Base-by-base conservation (phyloP, 257 asterid species). In the Datura wrightii region DNA sequence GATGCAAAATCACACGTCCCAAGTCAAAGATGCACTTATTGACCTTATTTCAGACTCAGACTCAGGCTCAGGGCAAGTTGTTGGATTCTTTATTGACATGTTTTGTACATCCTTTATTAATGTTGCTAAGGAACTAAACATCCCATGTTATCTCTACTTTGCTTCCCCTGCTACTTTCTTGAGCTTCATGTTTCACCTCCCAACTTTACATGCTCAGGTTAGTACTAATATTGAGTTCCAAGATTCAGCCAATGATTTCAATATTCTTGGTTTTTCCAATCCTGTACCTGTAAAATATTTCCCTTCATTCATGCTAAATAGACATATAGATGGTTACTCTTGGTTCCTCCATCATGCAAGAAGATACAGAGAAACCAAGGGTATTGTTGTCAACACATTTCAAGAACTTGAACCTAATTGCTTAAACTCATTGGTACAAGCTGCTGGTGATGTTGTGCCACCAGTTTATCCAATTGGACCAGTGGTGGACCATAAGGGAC, bases 381-480 rank as follows among this genome's bases (percentile, higher is more conserved):
- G 84, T 18, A 14, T 79, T 63, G 15, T 84, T 74, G 63, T 84
- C 36, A 84, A 84, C 15, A 84, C 87, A 42, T 84, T 84, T 52
- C 18, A 65, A 53, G 87, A 84, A 14, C 74, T 84, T 19, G 87
- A 84, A 42, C 67, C 80, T 6, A 52, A 50, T 66, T 80, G 84
- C 54, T 36, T 84, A 8, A 79, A 65, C 16, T 65, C 84, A 41
- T 15, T 84, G 9, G 63, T 14, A 78, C 59, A 15, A 14, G 82
- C 74, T 16, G 19, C 36, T 58, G 36, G 18, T 56, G 63, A 79
- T 78, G 79, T 16, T 78, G 83, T 53, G 11, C 84, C 84, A 65
- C 87, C 62, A 39, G 2, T 84, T 63, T 84, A 79, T 79, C 72
- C 87, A 2, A 80, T 84, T 84, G 87, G 87, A 41, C 87, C 87